Evolutionary conservation across 1,139 yeast species (phyloP).

Genomic region (Nakaseomyces delphensis): DNA sequence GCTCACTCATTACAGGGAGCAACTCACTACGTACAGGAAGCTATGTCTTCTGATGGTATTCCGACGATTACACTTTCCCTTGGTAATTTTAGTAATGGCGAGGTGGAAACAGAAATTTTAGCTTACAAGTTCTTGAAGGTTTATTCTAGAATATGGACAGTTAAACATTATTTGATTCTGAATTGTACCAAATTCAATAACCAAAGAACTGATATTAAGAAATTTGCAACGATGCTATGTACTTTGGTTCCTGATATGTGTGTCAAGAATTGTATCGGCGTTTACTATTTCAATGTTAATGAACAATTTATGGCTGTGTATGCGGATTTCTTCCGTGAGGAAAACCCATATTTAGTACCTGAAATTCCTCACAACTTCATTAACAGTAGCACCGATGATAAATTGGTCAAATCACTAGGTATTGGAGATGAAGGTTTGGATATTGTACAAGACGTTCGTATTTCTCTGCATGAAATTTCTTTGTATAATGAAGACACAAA

Average conservation of each 20-base stretch:
- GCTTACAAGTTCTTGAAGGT: slow-evolving; percentile 59
- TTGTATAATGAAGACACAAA: slow-evolving; percentile 38
- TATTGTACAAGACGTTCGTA: slow-evolving; percentile 47
- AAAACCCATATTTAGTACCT: slow-evolving; percentile 17
- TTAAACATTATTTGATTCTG: slow-evolving; percentile 50
- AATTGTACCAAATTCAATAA: slow-evolving; percentile 60
- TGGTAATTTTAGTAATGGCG: slow-evolving; percentile 36
- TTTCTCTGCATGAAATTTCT: slow-evolving; percentile 33
- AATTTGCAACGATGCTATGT: slow-evolving; percentile 32
- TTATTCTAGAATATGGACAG: slow-evolving; percentile 66
- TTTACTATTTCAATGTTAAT: slow-evolving; percentile 57
- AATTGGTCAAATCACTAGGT: slow-evolving; percentile 43
- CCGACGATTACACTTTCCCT: slow-evolving; percentile 58
- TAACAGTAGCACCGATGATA: slow-evolving; percentile 43
- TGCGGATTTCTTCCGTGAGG: slow-evolving; percentile 21
- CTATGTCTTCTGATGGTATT: slow-evolving; percentile 62
- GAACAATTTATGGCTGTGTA: slow-evolving; percentile 35
- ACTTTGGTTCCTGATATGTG: slow-evolving; percentile 41
- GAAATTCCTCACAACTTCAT: slow-evolving; percentile 28
- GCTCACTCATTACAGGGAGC: slow-evolving; percentile 31
- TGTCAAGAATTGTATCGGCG: slow-evolving; percentile 45
- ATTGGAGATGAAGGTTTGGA: slow-evolving; percentile 36
- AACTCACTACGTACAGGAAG: slow-evolving; percentile 47
- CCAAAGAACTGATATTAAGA: slow-evolving; percentile 17
- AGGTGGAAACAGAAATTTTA: slow-evolving; percentile 47